A percentile compares a stretch with the other conserved stretches of the same genome.
These are phyloP conservation scores for Starmerella bacillaris DNA, from an alignment of 805 yeast genomes.

Conservation along the genomic window DNA sequence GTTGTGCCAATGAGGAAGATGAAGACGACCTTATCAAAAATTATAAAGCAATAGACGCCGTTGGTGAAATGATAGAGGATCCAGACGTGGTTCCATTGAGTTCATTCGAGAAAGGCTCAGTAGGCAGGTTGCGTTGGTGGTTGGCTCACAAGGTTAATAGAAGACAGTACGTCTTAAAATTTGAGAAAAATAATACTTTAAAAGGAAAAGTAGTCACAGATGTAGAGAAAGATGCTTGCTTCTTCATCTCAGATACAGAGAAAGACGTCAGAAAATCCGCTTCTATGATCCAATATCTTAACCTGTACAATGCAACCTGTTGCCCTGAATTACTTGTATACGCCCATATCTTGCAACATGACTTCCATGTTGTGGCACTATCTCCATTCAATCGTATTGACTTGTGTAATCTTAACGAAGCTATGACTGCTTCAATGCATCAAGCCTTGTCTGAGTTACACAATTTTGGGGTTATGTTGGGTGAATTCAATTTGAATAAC, in stretches of 20 bases:
- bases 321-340: constrained; percentile 13
- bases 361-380: constrained; percentile 15
- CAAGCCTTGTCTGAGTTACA: constrained; percentile 12
- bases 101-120: constrained; percentile 6
- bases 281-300: constrained; percentile 15
- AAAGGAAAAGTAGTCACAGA: neutral
- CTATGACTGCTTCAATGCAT: constrained; percentile 9
- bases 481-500: constrained; percentile 2
- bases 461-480: constrained; percentile 1
- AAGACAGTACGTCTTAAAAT: neutral
- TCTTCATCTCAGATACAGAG: neutral
- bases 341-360: constrained; percentile 11
- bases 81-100: constrained; percentile 9
- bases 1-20: no score
- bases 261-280: constrained; percentile 10
- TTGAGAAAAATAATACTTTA: neutral
- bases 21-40: no score
- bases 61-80: constrained; percentile 4
- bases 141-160: constrained; percentile 1
- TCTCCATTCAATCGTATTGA: constrained; percentile 15
- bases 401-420: constrained; percentile 11
- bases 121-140: constrained; percentile 12
- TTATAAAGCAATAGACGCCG: no score
- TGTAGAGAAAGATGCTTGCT: neutral
- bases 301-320: constrained; percentile 1